Conservation (phyloP, 495 filamentous ascomycete species). For the Penicillium diatomitis region DNA sequence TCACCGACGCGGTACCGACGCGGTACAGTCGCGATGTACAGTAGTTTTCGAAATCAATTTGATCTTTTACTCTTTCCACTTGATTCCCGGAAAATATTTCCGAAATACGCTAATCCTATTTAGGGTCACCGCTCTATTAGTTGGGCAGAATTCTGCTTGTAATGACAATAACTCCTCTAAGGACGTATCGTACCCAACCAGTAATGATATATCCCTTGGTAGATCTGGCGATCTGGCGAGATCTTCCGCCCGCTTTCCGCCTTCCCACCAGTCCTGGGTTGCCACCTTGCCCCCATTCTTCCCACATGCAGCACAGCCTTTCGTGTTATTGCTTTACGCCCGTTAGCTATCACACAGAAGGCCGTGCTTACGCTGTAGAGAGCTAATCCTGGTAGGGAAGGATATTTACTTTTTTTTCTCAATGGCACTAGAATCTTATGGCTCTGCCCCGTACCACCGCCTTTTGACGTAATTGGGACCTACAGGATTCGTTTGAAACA, state of each 20-base stretch:
- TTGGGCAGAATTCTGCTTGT: not conserved
- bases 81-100: slow-evolving; percentile 1
- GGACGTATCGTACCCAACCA: not conserved
- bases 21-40: too few species aligned
- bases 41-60: slow-evolving; percentile 4
- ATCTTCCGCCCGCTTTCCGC: slow-evolving; percentile 3
- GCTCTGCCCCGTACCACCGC: too few species aligned
- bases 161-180: not conserved
- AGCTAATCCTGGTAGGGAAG: slow-evolving; percentile 10
- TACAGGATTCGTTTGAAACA: too few species aligned
- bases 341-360: slow-evolving; percentile 7
- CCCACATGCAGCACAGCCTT: slow-evolving; percentile 4
- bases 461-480: too few species aligned
- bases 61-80: slow-evolving; percentile 1
- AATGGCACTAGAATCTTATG: too few species aligned
- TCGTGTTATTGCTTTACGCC: not conserved
- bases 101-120: not conserved
- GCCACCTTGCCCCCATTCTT: slow-evolving; percentile 1
- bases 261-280: not conserved
- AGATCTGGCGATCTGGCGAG: slow-evolving; percentile 4
- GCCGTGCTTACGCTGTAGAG: slow-evolving; percentile 9
- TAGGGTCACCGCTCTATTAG: not conserved
- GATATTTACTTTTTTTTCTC: slow-evolving; percentile 2
- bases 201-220: not conserved
- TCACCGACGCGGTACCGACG: too few species aligned